Conservation (phyloP, 2,329 filamentous ascomycete species). For the Stromatinia cepivora region DNA sequence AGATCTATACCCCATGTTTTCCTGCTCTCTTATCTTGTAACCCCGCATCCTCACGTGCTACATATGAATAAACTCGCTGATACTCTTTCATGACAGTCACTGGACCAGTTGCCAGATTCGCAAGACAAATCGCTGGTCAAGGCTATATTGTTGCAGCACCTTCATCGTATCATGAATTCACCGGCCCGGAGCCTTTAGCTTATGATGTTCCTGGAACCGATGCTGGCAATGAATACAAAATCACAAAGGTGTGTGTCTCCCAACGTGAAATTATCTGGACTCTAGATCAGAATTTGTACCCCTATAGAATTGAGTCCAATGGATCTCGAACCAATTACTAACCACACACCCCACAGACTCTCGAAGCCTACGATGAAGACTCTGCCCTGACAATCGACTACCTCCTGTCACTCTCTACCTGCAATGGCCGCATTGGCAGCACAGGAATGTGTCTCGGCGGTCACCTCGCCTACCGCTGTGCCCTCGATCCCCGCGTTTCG, state of each 20-base stretch:
- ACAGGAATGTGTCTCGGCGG: slow-evolving; percentile 94
- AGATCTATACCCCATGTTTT: not conserved
- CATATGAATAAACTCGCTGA: slow-evolving; percentile 7
- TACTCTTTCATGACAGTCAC: slow-evolving; percentile 60
- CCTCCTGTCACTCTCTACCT: slow-evolving; percentile 71
- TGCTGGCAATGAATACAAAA: slow-evolving; percentile 81
- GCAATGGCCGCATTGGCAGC: slow-evolving; percentile 75
- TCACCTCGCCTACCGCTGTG: slow-evolving; percentile 72
- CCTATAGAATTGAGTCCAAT: not conserved
- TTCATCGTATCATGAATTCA: slow-evolving; percentile 92
- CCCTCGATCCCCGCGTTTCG: slow-evolving; percentile 73
- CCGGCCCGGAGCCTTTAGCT: slow-evolving; percentile 75
- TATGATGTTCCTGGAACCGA: slow-evolving; percentile 90
- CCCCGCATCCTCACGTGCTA: slow-evolving; percentile 21
- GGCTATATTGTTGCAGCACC: slow-evolving; percentile 92
- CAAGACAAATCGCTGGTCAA: slow-evolving; percentile 85
- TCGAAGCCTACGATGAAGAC: slow-evolving; percentile 84
- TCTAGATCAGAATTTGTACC: not conserved
- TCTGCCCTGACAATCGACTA: slow-evolving; percentile 66
- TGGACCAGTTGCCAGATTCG: slow-evolving; percentile 84
- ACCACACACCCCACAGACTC: slow-evolving; percentile 53
- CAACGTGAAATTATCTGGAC: not conserved
- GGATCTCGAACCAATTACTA: not conserved
- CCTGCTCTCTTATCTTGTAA: slow-evolving; percentile 21
- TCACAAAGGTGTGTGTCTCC: slow-evolving; percentile 61